Evolutionary conservation across 495 filamentous ascomycete species (phyloP).

Genomic region (Penicillium waksmanii): DNA sequence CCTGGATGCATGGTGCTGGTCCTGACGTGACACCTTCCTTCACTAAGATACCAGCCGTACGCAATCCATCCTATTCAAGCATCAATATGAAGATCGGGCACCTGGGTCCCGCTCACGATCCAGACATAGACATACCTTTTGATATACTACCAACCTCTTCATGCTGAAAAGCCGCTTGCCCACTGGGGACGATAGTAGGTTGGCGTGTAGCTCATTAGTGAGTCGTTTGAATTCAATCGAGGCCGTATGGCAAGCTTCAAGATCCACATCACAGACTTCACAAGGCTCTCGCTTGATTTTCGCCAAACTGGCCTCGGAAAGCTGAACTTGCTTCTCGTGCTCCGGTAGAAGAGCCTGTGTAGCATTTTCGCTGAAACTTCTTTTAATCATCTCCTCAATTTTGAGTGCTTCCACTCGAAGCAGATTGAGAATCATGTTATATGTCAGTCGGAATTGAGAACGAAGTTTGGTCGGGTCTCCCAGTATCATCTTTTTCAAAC

Average conservation of each 20-base stretch:
- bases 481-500: slow-evolving; percentile 90
- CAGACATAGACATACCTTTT: slow-evolving; percentile 49
- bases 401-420: slow-evolving; percentile 94
- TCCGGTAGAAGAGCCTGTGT: slow-evolving; percentile 93
- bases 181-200: slow-evolving; percentile 69
- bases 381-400: slow-evolving; percentile 99
- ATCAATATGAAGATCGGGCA: slow-evolving; percentile 19
- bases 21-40: slow-evolving; percentile 69
- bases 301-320: slow-evolving; percentile 88
- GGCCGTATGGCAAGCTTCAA: slow-evolving; percentile 77
- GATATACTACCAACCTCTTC: slow-evolving; percentile 75
- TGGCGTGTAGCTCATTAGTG: slow-evolving; percentile 74
- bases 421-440: slow-evolving; percentile 99
- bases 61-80: slow-evolving; percentile 65
- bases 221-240: slow-evolving; percentile 75
- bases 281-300: slow-evolving; percentile 89
- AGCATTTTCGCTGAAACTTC: slow-evolving; percentile 98
- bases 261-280: slow-evolving; percentile 75
- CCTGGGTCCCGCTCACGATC: not conserved
- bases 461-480: slow-evolving; percentile 93
- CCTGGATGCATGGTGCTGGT: slow-evolving; percentile 66
- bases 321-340: slow-evolving; percentile 88
- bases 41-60: slow-evolving; percentile 79
- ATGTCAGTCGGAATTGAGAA: slow-evolving; percentile 95
- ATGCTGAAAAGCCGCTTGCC: slow-evolving; percentile 77